Evolutionary conservation across 768 basidiomycete species (phyloP), one percentile per base, ranked within the genome.

Genomic region (Calvatia gigantea): DNA sequence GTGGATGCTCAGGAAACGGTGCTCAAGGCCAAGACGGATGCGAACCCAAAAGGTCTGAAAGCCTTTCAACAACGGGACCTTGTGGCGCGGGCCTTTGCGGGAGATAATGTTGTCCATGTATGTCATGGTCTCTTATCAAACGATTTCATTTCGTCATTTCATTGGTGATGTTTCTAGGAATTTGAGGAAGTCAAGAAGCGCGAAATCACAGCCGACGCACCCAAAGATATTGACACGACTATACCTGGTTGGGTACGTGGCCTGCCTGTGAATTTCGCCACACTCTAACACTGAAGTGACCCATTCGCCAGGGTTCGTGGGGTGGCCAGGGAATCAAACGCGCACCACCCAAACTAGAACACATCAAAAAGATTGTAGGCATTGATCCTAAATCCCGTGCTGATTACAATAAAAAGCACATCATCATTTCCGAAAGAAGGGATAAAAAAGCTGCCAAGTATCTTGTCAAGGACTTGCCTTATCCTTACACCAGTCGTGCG

Each of bases 381-480:
- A 76, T 98, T 60, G 85, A 87, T 60, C 88, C 91, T 0, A 75
- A 77, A 15, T 73, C 84, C 46, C 91, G 97, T 41, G 86, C 88
- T 12, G 97, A 99, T 69, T 87, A 86, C 64, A 77, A 78, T 58
- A 92, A 92, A 65, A 79, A 85, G 9, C 87, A 97, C 67, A 83
- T 98, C 65, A 97, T 99, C 74, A 91, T 99, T 64, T 94, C 92
- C 1, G 96, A 99, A 71, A 92, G 89, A 71, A 85, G 86, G 56
- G 96, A 98, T 74, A 93, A 92, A 74, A 97, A 97, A 68, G 94
- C 91, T 0, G 74, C 84, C 14, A 91, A 93, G 71, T 98, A 95
- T 68, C 78, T 86, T 57, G 85, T 94, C 52, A 90, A 89, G 69
- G 95, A 98, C 67, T 70, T 99, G 42, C 97, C 97, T 2, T 89